Evolutionary conservation across 768 basidiomycete species (phyloP), one percentile per base, ranked within the genome.

Genomic region (Boletus subcaerulescens): DNA sequence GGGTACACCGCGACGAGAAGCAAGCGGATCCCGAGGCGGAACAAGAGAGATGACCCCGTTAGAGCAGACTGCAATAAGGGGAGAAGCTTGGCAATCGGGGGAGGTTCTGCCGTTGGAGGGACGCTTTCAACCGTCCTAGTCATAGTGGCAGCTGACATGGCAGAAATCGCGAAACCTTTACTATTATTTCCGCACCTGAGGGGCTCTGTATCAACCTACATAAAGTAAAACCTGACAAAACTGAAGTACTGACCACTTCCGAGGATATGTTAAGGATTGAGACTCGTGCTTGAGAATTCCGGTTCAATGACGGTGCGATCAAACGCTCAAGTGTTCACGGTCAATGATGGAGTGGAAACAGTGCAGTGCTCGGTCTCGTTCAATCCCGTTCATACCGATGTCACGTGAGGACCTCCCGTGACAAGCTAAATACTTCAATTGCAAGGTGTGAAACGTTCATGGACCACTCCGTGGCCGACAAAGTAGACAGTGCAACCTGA

Each of bases 11-110:
- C n/a, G 2, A 33, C 49, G 42, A 66, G 41, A 35, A 67, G 36
- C 38, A 55, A 29, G 42, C 53, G 55, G 33, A 48, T 3, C 12
- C 38, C 58, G 40, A 65, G 32, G 11, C 48, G 59, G 43, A 65
- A n/a, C n/a, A 65, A 35, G 29, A 60, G 35, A 13, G 60, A 59
- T 2, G 35, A 45, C 10, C 50, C 59, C 11, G 48, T 33, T n/a
- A 64, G 31, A 45, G 46, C 45, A 2, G 50, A 33, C 17, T 48
- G 57, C 1, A 67, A 20, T 4, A 69, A 12, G 6, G 68, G 68
- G 8, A 70, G 50, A 18, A 71, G 36, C 12, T 55, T 48, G 26
- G 55, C 45, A 20, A 71, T 70, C 17, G 68, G 68, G 17, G 68
- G 68, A 24, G 55, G 53, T 42, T 49, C 61, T 14, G 43, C 24